A percentile compares a stretch with the other conserved stretches of the same genome.
Conservation (phyloP, 768 basidiomycete genomes). For the Leccinellum rugosiceps region DNA sequence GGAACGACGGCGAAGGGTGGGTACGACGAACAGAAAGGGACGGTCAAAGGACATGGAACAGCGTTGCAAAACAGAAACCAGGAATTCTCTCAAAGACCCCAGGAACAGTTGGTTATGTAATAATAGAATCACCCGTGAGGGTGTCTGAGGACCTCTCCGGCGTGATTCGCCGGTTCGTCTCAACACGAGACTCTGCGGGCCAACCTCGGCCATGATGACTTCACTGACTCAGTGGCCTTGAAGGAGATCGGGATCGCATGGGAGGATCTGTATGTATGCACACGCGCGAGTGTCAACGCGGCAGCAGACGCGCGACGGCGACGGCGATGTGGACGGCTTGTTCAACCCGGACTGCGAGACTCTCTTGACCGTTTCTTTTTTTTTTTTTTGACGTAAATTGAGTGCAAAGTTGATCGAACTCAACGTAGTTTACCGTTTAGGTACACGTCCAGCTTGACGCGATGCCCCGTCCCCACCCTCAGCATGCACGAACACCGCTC, state of each 20-base stretch:
- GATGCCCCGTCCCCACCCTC: neutral
- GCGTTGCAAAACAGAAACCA: conserved; percentile 36
- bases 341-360: no score
- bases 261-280: neutral
- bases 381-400: no score
- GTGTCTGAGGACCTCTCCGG: conserved; percentile 9
- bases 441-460: neutral
- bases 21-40: conserved; percentile 31
- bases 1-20: conserved; percentile 26
- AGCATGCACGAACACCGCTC: neutral
- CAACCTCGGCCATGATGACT: no score
- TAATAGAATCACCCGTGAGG: neutral
- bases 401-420: no score
- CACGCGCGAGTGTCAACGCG: no score
- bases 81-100: conserved; percentile 36
- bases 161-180: conserved; percentile 4
- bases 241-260: conserved; percentile 1
- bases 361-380: no score
- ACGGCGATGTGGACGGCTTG: no score
- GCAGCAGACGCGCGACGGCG: no score
- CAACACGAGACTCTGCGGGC: neutral
- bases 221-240: neutral
- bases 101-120: conserved; percentile 22
- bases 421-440: no score
- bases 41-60: conserved; percentile 26